These are phyloP conservation scores for Curvularia spicifera DNA, from an alignment of 2,329 filamentous ascomycete species.

Conservation along the genomic window DNA sequence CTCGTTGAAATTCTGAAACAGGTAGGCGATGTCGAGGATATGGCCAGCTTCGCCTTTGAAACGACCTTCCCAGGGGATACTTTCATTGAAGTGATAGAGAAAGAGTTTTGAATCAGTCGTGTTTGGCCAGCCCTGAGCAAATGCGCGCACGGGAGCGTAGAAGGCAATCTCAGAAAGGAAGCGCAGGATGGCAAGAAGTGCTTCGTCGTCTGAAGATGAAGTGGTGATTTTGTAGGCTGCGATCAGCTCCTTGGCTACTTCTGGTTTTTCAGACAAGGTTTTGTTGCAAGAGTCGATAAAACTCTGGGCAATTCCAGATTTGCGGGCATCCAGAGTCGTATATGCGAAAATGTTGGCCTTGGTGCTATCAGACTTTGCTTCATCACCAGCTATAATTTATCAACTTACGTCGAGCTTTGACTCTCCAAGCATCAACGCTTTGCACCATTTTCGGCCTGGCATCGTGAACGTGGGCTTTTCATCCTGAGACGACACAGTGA, in stretches of 20 bases:
- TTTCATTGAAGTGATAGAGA: conserved; percentile 46
- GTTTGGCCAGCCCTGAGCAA: conserved; percentile 48
- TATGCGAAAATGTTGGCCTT: conserved; percentile 39
- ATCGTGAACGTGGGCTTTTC: conserved; percentile 37
- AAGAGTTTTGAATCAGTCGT: conserved; percentile 37
- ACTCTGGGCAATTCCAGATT: conserved; percentile 39
- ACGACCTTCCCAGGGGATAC: conserved; percentile 45
- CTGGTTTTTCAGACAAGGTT: conserved; percentile 35
- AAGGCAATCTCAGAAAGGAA: conserved; percentile 57
- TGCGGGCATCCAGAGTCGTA: conserved; percentile 32
- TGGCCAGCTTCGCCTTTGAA: conserved; percentile 45
- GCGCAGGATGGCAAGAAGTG: conserved; percentile 51
- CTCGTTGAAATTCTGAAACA: conserved; percentile 47
- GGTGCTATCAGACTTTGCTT: not conserved
- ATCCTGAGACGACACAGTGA: conserved; percentile 29
- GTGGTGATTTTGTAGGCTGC: conserved; percentile 51
- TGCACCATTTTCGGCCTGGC: conserved; percentile 55
- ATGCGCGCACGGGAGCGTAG: conserved; percentile 52
- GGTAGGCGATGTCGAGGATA: conserved; percentile 42
- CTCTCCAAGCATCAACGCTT: conserved; percentile 57
- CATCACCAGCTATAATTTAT: not conserved
- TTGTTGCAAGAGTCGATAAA: conserved; percentile 46
- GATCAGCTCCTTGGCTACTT: conserved; percentile 37
- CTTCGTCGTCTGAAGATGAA: conserved; percentile 50
- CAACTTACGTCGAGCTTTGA: conserved; percentile 53